Base-by-base conservation (phyloP, 1,284 basidiomycete species). In the Marasmius oreades region DNA sequence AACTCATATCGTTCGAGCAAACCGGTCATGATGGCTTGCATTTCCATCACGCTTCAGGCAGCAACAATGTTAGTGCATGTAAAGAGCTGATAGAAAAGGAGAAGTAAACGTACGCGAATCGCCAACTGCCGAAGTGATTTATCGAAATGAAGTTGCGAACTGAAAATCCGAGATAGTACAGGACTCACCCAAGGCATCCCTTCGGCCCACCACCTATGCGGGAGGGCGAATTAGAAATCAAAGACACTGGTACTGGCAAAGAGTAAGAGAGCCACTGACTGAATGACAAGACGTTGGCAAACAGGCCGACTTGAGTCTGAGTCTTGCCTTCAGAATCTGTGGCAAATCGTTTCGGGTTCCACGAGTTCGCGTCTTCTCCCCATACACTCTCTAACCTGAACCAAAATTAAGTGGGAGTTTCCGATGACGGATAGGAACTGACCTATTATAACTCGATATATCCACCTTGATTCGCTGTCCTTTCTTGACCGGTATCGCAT, bases 391-490 rank as follows among this genome's bases (percentile, higher is more conserved):
- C 39, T 7, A 42, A 16, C 7, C 39, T 42, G 14, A 42, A 42
- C 11, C 2, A 42, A 42, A 16, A 2, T 5, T 6, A 16, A 20
- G 16, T 7, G 8, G 14, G 4, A 39, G 11, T 18, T 6, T 16
- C 7, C 39, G 16, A 42, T 42, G 20, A 39, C 2, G 5, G 20
- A n/a, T 20, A 14, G 16, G 5, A 42, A 42, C 39, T 18, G 16
- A 42, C 52, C 52, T 16, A 31, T 53, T 53, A 14, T 53, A 53
- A 14, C 7, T 20, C 3, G 39, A 20, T 10, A 53, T 53, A 44
- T 53, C 39, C 5, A 53, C 10, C n/a, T 12, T 7, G 20, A 53
- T 44, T 43, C n/a, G 22, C 37, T 53, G 52, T 3, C 52, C 52
- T 26, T 42, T 24, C 7, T 24, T 23, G 12, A 53, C 52, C 3